Conservation (phyloP, 805 yeast genomes). For the Candida hispaniensis region DNA sequence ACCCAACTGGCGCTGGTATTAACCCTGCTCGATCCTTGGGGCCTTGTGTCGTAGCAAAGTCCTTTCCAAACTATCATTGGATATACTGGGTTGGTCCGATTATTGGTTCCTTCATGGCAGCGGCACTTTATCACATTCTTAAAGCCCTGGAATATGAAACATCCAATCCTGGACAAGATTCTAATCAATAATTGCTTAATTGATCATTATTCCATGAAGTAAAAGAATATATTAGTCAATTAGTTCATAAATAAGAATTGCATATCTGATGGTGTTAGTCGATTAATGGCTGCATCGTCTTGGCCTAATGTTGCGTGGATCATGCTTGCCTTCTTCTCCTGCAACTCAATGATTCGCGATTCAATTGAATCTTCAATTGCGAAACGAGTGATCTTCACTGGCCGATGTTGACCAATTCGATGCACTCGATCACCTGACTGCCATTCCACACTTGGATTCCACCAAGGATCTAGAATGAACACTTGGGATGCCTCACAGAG, state of each 20-base stretch:
- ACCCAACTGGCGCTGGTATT: slow-evolving; percentile 83
- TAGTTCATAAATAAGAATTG: slow-evolving; percentile 87
- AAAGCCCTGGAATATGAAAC: slow-evolving; percentile 58
- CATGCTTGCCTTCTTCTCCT: slow-evolving; percentile 97
- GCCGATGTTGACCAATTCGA: slow-evolving; percentile 91
- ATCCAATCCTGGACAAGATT: slow-evolving; percentile 60
- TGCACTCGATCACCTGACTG: slow-evolving; percentile 98
- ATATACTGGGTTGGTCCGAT: slow-evolving; percentile 88
- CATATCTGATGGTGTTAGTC: slow-evolving; percentile 86
- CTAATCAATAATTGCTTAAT: slow-evolving; percentile 29
- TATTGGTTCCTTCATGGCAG: slow-evolving; percentile 58
- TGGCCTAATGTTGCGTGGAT: slow-evolving; percentile 91
- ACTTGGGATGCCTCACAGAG: slow-evolving; percentile 96
- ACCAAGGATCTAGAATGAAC: slow-evolving; percentile 95
- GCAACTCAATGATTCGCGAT: slow-evolving; percentile 87
- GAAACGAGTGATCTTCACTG: slow-evolving; percentile 83
- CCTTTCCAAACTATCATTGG: slow-evolving; percentile 81
- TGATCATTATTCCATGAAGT: background rate
- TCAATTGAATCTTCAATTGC: slow-evolving; percentile 96
- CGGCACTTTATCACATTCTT: slow-evolving; percentile 55
- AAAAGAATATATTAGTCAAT: background rate
- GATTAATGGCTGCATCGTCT: slow-evolving; percentile 81
- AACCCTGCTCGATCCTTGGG: slow-evolving; percentile 88
- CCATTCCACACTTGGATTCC: slow-evolving; percentile 99
- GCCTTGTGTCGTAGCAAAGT: slow-evolving; percentile 59